Percentiles rank a stretch among this genome's conserved stretches.
Conservation (phyloP, 352 stramenopile genomes). For the Globisporangium echinulatum region DNA sequence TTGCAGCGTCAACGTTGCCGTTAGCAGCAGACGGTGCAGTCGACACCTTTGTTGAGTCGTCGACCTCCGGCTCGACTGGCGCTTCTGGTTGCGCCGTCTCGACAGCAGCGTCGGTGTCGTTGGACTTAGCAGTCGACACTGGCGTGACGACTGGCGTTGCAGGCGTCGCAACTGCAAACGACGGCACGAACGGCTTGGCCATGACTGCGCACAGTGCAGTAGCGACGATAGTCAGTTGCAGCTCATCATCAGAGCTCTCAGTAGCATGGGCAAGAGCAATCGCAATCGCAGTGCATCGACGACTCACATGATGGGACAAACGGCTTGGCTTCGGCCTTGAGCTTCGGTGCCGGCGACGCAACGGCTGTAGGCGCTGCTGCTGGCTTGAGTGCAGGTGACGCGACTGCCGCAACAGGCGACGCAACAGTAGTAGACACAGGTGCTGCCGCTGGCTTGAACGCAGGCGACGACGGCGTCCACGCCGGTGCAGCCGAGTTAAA, state of each 20-base stretch:
- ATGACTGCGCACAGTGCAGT: slow-evolving; percentile 1
- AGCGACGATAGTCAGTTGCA: not conserved
- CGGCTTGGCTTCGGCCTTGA: slow-evolving; percentile 19
- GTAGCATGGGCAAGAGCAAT: not conserved
- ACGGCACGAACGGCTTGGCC: slow-evolving; percentile 13
- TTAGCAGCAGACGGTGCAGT: not conserved
- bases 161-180: not conserved
- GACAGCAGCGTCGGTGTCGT: slow-evolving; percentile 2
- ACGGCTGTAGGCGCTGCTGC: slow-evolving; percentile 5
- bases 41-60: slow-evolving; percentile 14
- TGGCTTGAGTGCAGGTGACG: slow-evolving; percentile 32
- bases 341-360: slow-evolving; percentile 17
- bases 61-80: slow-evolving; percentile 7
- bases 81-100: not conserved
- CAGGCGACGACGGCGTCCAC: slow-evolving; percentile 36
- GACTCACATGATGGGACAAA: slow-evolving; percentile 14
- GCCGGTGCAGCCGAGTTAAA: slow-evolving; percentile 44
- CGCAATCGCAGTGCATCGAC: not conserved
- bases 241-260: not conserved
- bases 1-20: not conserved
- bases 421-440: slow-evolving; percentile 1
- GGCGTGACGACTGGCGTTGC: not conserved
- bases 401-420: not conserved
- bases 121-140: not conserved
- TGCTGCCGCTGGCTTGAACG: slow-evolving; percentile 26